Evolutionary conservation across 192 early-diverging fungal genomes (phyloP).

Genomic region (Coemansia umbellata): DNA sequence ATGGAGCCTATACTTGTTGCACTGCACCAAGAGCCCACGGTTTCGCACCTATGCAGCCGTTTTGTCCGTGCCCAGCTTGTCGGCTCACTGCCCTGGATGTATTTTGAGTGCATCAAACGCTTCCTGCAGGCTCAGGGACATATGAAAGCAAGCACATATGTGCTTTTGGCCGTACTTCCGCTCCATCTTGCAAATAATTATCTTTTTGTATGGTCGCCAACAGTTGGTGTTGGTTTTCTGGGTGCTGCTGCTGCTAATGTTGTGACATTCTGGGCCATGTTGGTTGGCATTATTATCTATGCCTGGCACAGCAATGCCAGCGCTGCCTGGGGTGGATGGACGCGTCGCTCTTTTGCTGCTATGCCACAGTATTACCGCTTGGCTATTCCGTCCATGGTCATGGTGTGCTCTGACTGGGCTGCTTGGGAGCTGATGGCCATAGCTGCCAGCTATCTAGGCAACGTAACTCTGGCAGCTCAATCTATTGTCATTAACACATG

Average conservation of each 20-base stretch:
- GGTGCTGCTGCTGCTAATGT: conserved; percentile 67
- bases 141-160: conserved; percentile 68
- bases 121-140: conserved; percentile 86
- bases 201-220: conserved; percentile 44
- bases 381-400: conserved; percentile 75
- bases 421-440: conserved; percentile 70
- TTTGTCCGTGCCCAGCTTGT: conserved; percentile 65
- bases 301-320: conserved; percentile 28
- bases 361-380: conserved; percentile 60
- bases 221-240: conserved; percentile 53
- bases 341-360: conserved; percentile 27
- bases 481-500: conserved; percentile 67
- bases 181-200: conserved; percentile 25
- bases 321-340: conserved; percentile 82
- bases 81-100: conserved; percentile 69
- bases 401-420: conserved; percentile 82
- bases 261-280: conserved; percentile 59
- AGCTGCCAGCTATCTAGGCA: conserved; percentile 73
- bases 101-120: conserved; percentile 78
- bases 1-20: conserved; percentile 63
- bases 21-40: conserved; percentile 66
- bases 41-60: conserved; percentile 62
- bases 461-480: conserved; percentile 72
- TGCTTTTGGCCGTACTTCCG: conserved; percentile 21
- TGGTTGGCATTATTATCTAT: conserved; percentile 54